phyloP scores from a whole-genome alignment of 1,139 yeast genomes.

The Taphrina deformans region DNA sequence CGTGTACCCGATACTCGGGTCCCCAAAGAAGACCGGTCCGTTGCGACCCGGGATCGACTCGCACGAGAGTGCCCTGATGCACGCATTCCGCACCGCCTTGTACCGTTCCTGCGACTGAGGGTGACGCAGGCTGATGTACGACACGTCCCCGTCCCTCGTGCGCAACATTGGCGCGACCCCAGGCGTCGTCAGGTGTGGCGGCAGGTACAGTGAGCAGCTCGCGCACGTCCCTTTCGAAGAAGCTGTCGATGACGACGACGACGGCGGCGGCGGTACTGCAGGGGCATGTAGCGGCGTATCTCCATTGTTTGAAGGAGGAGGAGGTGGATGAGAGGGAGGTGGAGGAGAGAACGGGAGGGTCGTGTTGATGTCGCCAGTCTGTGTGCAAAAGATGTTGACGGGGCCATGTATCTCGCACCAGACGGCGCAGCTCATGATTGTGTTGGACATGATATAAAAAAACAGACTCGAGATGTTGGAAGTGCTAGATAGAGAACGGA shows the following conservation, averaged over 20 bases:
- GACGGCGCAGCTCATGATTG: conserved; percentile 31
- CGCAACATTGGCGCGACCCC: conserved; percentile 43
- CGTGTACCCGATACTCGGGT: conserved; percentile 66
- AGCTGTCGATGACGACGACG: conserved; percentile 39
- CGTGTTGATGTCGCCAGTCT: conserved; percentile 44
- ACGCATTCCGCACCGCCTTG: conserved; percentile 56
- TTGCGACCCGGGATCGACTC: conserved; percentile 60
- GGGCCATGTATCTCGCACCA: conserved; percentile 84
- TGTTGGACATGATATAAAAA: conserved; percentile 16
- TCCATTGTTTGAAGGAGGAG: background rate
- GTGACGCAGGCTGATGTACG: conserved; percentile 49
- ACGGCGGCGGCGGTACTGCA: conserved; percentile 44
- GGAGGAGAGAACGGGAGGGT: conserved; percentile 40
- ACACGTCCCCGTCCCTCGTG: conserved; percentile 6
- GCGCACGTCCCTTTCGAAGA: conserved; percentile 40
- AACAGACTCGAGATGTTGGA: too few species aligned
- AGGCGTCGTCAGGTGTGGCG: conserved; percentile 40
- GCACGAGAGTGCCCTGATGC: conserved; percentile 57
- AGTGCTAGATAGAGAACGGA: too few species aligned
- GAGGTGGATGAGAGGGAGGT: too few species aligned
- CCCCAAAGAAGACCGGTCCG: conserved; percentile 72
- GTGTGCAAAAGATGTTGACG: conserved; percentile 71
- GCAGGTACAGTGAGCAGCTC: conserved; percentile 42
- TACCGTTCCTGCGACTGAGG: conserved; percentile 59
- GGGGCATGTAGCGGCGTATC: conserved; percentile 34